Base-by-base conservation (phyloP, 1,284 basidiomycete genomes). In the Pyrrhoderma lamaoense region DNA sequence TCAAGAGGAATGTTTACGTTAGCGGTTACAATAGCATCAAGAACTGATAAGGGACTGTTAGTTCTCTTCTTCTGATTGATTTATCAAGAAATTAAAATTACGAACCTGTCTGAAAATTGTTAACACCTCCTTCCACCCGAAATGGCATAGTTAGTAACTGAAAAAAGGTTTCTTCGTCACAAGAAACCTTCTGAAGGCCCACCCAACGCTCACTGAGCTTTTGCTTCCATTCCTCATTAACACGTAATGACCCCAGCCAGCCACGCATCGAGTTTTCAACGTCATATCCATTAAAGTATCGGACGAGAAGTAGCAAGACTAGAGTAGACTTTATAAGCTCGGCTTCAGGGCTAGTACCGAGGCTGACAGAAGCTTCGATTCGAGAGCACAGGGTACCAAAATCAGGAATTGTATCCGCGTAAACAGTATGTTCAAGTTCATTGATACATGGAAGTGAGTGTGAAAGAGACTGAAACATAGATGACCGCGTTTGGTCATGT, bases 1-100 rank as follows among this genome's bases (percentile, higher is more conserved):
- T 58, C 58, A 1, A 60, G 56, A 39, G 68, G 71, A 9, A 62
- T 61, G 47, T 67, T 58, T 4, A 52, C 50, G 35, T 59, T 52
- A 13, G 53, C 57, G 2, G 79, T 58, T 37, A 75, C 19, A 8
- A 53, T 37, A 16, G 34, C 35, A 14, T 49, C 37, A 27, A 53
- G 43, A 9, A 53, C 52, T 53, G 22, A 8, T n/a, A 46, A 35
- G 27, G 11, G 11, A 31, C 5, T 5, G 21, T 23, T 36, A 14
- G 38, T 11, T n/a, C 18, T 19, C 47, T 38, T 23, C 38, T 7
- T n/a, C 34, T n/a, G 16, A 22, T 13, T 14, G 21, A 19, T 8
- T 19, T 1, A 2, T 36, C 7, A 22, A 39, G 14, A 16, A 16
- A 49, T 16, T 22, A 9, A n/a, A 37, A 47, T 9, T 44, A 27